phyloP scores from a whole-genome alignment of 768 basidiomycete genomes.

The Pleurotus ostreatus region DNA sequence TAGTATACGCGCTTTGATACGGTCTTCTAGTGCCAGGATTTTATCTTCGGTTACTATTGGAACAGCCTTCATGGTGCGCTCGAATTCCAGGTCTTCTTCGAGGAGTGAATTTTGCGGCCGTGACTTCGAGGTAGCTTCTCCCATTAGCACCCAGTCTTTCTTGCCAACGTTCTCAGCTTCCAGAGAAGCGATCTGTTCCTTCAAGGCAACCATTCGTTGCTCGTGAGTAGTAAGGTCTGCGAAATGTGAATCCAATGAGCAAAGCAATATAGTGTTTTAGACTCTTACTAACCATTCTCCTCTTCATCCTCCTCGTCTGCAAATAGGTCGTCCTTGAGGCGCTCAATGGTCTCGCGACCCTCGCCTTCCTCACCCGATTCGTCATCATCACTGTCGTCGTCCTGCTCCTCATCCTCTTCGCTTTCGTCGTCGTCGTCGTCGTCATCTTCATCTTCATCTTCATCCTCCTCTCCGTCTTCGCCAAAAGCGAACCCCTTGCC shows the following conservation, averaged over 20 bases:
- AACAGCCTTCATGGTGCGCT: constrained; percentile 79
- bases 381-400: constrained; percentile 23
- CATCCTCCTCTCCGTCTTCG: constrained; percentile 23
- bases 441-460: constrained; percentile 20
- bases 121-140: constrained; percentile 78
- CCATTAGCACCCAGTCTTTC: constrained; percentile 92
- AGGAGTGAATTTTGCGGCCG: constrained; percentile 90
- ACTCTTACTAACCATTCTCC: constrained; percentile 15
- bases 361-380: constrained; percentile 26
- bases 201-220: constrained; percentile 68
- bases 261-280: constrained; percentile 11
- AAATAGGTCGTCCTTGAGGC: constrained; percentile 62
- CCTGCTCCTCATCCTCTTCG: constrained; percentile 39
- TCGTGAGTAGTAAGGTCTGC: constrained; percentile 75
- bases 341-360: constrained; percentile 43
- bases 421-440: constrained; percentile 36
- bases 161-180: constrained; percentile 84
- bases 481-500: constrained; percentile 20
- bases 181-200: constrained; percentile 73
- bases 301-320: constrained; percentile 25
- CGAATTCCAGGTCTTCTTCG: constrained; percentile 94
- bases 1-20: constrained; percentile 85
- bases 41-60: constrained; percentile 89
- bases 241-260: constrained; percentile 1
- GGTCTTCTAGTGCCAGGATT: constrained; percentile 79